Evolutionary conservation across 495 filamentous ascomycete species (phyloP).

Genomic region (Penicillium manginii): DNA sequence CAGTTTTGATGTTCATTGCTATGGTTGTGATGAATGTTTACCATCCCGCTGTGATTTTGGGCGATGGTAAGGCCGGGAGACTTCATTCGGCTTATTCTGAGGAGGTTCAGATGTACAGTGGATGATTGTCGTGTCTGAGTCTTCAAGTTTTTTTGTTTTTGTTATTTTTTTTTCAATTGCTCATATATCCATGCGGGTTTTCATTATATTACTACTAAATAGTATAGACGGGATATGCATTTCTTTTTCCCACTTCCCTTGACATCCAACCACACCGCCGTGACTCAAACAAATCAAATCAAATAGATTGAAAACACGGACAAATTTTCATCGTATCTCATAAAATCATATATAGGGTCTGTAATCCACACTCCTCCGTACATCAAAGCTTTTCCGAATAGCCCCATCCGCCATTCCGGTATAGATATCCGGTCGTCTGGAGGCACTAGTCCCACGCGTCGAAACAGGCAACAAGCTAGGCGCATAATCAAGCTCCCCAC

Average conservation of each 20-base stretch:
- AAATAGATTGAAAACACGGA: neutral
- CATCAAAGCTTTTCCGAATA: slow-evolving; percentile 24
- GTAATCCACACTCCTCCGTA: slow-evolving; percentile 25
- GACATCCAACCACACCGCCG: too few species aligned
- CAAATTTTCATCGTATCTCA: slow-evolving; percentile 18
- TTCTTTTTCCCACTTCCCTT: too few species aligned
- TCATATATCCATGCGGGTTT: neutral
- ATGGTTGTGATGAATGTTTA: slow-evolving; percentile 55
- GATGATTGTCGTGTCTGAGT: neutral
- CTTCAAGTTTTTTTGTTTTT: too few species aligned
- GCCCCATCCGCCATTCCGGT: slow-evolving; percentile 13
- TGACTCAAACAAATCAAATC: neutral
- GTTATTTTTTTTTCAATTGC: neutral
- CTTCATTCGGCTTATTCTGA: slow-evolving; percentile 11
- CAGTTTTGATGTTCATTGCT: slow-evolving; percentile 57
- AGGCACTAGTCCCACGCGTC: slow-evolving; percentile 29
- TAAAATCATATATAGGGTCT: slow-evolving; percentile 22
- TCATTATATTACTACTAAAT: neutral
- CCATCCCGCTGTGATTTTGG: slow-evolving; percentile 33
- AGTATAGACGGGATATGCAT: neutral
- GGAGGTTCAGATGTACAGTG: slow-evolving; percentile 10
- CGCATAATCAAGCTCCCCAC: slow-evolving; percentile 36
- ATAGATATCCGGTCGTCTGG: slow-evolving; percentile 16
- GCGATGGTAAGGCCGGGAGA: slow-evolving; percentile 23
- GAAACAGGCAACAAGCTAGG: slow-evolving; percentile 39